Evolutionary conservation across 2,329 filamentous ascomycete species (phyloP), one percentile per base, ranked within the genome.

Genomic region (Diaporthe citrichinensis): DNA sequence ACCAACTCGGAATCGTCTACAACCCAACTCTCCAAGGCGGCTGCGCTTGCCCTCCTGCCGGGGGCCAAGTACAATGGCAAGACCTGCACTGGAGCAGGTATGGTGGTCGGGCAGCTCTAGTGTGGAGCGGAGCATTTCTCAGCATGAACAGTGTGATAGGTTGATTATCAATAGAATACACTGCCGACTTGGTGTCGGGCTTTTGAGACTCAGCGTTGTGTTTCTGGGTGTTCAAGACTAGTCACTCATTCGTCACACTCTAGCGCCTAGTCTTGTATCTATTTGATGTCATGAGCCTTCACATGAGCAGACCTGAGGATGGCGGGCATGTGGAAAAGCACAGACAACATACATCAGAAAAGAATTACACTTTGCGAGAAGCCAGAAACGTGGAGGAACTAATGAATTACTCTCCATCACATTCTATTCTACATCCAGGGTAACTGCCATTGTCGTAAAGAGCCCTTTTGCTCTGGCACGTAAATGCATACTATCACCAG

Each of bases 81-180:
- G 55, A 53, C 69, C n/a, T 76, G 74, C 39, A 53, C 59, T 8
- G 74, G 74, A 23, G 74, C 74, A 17, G 74, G 41, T 1, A 28
- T 76, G 23, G 57, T 65, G 31, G 62, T 69, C 10, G 71, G 74
- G 3, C 62, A 62, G 14, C 36, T n/a, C 23, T 62, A 49, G 17
- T 61, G 7, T 44, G 20, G 12, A 58, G 49, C 4, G n/a, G 10
- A 6, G 36, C 14, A 31, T 10, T 49, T 17, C 69, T 39, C 31
- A 39, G 31, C n/a, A 51, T 61, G 28, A 51, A 46, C 9, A 58
- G 4, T 20, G 28, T 17, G 39, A 34, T 25, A 71, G 14, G 25
- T 44, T 20, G 15, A 58, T 57, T 15, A 28, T 36, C 39, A 72
- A 59, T 28, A 17, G 28, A 71, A 53, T 17, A 39, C 17, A n/a